Evolutionary conservation across 2,329 filamentous ascomycete species (phyloP).

Genomic region (Pyrenophora tritici-repentis): DNA sequence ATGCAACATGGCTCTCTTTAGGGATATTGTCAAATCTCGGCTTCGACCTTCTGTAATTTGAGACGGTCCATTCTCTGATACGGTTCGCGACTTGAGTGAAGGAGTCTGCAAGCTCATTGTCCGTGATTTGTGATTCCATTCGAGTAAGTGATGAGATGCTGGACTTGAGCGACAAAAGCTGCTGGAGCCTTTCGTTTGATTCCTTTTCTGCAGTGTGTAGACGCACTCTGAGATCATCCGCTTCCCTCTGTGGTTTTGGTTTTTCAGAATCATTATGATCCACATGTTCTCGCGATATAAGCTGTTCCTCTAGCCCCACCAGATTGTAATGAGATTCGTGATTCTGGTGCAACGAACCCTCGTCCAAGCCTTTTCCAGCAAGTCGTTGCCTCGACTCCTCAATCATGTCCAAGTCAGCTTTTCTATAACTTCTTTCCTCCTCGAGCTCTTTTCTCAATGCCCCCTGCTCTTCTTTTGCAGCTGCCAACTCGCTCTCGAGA

Average conservation of each 20-base stretch:
- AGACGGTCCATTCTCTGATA: conserved; percentile 75
- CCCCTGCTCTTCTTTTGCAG: conserved; percentile 30
- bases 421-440: conserved; percentile 24
- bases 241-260: conserved; percentile 24
- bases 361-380: conserved; percentile 6
- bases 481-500: conserved; percentile 35
- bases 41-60: conserved; percentile 68
- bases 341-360: conserved; percentile 29
- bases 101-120: conserved; percentile 68
- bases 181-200: conserved; percentile 59
- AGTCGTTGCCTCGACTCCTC: conserved; percentile 28
- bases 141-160: conserved; percentile 72
- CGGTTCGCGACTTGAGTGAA: conserved; percentile 68
- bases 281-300: conserved; percentile 26
- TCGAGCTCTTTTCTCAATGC: conserved; percentile 33
- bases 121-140: conserved; percentile 64
- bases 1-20: conserved; percentile 18
- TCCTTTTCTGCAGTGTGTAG: conserved; percentile 59
- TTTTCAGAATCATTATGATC: background rate
- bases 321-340: conserved; percentile 31
- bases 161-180: conserved; percentile 71
- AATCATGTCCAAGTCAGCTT: conserved; percentile 25
- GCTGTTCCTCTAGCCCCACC: conserved; percentile 32
- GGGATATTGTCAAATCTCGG: conserved; percentile 42
- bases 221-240: conserved; percentile 34